These are phyloP conservation scores for Suhomyces sp. DNA, from an alignment of 805 yeast species.

Conservation along the genomic window DNA sequence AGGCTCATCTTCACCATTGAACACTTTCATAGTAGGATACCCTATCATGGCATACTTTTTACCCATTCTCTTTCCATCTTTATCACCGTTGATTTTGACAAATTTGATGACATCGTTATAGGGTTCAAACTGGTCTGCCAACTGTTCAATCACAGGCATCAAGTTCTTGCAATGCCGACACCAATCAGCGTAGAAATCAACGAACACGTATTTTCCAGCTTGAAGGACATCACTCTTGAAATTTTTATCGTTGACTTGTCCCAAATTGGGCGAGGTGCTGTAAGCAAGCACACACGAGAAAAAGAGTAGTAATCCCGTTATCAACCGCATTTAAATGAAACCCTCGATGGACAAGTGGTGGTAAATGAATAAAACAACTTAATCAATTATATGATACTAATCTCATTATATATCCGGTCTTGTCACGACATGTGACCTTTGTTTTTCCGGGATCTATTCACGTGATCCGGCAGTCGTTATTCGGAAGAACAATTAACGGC, in stretches of 20 bases:
- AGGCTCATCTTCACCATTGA: conserved; percentile 53
- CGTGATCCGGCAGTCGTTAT: too few species aligned
- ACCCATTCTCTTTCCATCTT: conserved; percentile 48
- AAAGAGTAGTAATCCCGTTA: too few species aligned
- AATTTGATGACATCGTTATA: conserved; percentile 43
- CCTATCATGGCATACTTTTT: conserved; percentile 55
- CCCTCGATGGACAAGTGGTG: too few species aligned
- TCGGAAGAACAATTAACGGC: too few species aligned
- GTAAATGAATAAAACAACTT: too few species aligned
- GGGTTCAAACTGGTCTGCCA: conserved; percentile 30
- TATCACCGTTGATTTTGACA: conserved; percentile 60
- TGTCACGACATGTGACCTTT: too few species aligned
- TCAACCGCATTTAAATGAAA: too few species aligned
- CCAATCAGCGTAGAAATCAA: conserved; percentile 66
- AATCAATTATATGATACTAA: too few species aligned
- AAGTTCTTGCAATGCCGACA: conserved; percentile 65
- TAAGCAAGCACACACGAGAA: conserved; percentile 10
- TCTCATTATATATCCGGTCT: too few species aligned
- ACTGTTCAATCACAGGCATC: conserved; percentile 44
- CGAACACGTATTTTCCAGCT: conserved; percentile 48
- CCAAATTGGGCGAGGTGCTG: conserved; percentile 25
- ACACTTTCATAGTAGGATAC: conserved; percentile 63
- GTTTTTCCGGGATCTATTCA: too few species aligned
- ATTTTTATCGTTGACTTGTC: conserved; percentile 47
- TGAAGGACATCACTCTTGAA: conserved; percentile 57